Base-by-base conservation (phyloP, 768 basidiomycete genomes). In the Megacollybia marginata region DNA sequence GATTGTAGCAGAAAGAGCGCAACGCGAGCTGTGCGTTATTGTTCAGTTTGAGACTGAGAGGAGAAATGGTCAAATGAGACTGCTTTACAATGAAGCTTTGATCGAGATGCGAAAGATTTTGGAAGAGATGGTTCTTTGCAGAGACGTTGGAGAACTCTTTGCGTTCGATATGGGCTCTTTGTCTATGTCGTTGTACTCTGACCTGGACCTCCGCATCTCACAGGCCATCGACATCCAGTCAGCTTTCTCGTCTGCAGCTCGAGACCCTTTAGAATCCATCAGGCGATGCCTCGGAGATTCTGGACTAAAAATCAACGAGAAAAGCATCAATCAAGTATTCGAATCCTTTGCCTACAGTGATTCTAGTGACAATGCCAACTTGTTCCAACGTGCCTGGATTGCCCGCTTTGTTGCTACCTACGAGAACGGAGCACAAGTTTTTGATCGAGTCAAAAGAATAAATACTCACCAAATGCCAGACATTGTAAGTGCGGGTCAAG, bases 201-300 rank as follows among this genome's bases (percentile, higher is more conserved):
- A 76, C 35, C 61, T 71, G 40, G 56, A 60, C 2, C 54, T 83
- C 19, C 70, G 70, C 35, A 55, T 84, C 40, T 57, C 62, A 7
- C 69, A 73, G 31, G 80, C 69, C n/a, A 60, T 83, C 35, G 80
- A 84, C 56, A 71, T 85, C 18, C 80, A 83, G 54, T 76, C 75
- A 4, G 73, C 68, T 2, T 74, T 74, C 55, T 63, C 68, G 7
- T 65, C 65, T 9, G 52, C 38, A 15, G 1, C 65, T 44, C 70
- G 76, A 31, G 65, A 66, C 34, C 74, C 78, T 5, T 47, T 72
- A 7, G 62, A 59, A 2, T 65, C 72, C 0, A 71, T 83, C 54
- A 58, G 67, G 53, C 67, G 58, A 1, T 64, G 73, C 23, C 57
- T 76, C 2, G 76, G 73, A 1, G 61, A 69, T 31, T 60, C 57